phyloP scores from a whole-genome alignment of 352 stramenopile genomes.

The Pilasporangium apinafurcum region DNA sequence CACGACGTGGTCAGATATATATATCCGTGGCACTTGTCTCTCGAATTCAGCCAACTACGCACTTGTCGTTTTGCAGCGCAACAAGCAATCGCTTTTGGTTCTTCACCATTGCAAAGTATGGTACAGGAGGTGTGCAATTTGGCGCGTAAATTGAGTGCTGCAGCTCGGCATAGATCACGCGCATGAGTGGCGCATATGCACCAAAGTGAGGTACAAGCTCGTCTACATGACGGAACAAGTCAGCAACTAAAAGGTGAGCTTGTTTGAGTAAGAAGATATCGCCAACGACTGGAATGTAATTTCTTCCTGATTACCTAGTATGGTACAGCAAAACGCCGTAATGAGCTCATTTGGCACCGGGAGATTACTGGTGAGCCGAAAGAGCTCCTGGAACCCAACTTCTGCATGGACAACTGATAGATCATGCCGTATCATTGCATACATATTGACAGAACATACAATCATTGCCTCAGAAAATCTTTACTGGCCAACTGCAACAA shows the following conservation, averaged over 20 bases:
- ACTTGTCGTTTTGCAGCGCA: constrained; percentile 44
- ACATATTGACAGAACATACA: not conserved
- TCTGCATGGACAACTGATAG: constrained; percentile 62
- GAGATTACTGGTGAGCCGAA: constrained; percentile 47
- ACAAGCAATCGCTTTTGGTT: constrained; percentile 47
- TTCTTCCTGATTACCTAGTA: constrained; percentile 36
- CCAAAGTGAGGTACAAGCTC: constrained; percentile 55
- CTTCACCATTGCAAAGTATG: constrained; percentile 67
- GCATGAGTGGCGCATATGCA: constrained; percentile 31
- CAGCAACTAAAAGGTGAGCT: not conserved
- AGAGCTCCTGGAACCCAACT: constrained; percentile 56
- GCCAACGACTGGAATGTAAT: not conserved
- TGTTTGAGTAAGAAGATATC: not conserved
- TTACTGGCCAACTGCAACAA: too few relatives aligned
- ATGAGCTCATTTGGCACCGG: constrained; percentile 49
- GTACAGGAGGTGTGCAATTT: constrained; percentile 5
- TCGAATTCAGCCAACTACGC: constrained; percentile 7
- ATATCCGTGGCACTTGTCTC: too few relatives aligned
- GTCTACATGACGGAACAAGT: constrained; percentile 22
- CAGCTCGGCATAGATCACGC: constrained; percentile 36
- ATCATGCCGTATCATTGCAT: too few relatives aligned
- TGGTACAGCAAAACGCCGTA: constrained; percentile 48
- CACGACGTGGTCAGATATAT: not conserved
- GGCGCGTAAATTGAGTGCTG: constrained; percentile 33
- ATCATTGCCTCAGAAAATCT: too few relatives aligned